These are phyloP conservation scores for Eleusine coracana DNA, from an alignment of 176 grass and related monocot genomes.

Conservation along the genomic window DNA sequence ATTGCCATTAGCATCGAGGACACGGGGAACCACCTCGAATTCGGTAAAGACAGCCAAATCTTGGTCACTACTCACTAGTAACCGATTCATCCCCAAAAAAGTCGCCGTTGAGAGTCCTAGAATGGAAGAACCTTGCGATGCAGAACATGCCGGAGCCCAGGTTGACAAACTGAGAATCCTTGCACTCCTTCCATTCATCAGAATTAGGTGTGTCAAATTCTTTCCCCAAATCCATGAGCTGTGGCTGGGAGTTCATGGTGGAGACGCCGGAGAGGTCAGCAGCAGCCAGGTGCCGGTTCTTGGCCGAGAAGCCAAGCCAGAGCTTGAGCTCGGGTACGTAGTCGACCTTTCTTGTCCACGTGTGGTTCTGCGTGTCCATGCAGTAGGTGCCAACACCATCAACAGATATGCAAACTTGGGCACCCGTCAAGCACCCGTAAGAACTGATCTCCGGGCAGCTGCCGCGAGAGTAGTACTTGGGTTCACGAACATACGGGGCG, in stretches of 20 bases:
- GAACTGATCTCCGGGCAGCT: no score
- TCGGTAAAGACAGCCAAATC: neutral
- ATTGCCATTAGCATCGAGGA: neutral
- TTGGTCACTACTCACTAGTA: neutral
- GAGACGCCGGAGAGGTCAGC: constrained; percentile 6
- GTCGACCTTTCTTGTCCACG: no score
- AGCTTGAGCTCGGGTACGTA: no score
- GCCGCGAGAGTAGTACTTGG: no score
- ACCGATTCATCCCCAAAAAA: neutral
- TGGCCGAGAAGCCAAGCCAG: no score
- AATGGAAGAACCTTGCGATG: neutral
- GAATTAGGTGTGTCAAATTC: neutral
- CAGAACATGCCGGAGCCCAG: constrained; percentile 15
- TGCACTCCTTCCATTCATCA: neutral
- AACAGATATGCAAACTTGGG: no score
- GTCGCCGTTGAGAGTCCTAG: neutral
- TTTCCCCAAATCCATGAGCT: neutral
- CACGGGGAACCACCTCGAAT: neutral
- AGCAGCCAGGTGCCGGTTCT: neutral
- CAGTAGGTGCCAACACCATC: no score
- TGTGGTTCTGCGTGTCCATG: no score
- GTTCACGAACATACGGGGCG: no score
- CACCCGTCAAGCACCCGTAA: no score
- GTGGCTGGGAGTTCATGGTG: neutral
- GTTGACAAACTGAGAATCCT: constrained; percentile 3